Base-by-base conservation (phyloP, 345 rosid genomes). In the Heritiera littoralis region DNA sequence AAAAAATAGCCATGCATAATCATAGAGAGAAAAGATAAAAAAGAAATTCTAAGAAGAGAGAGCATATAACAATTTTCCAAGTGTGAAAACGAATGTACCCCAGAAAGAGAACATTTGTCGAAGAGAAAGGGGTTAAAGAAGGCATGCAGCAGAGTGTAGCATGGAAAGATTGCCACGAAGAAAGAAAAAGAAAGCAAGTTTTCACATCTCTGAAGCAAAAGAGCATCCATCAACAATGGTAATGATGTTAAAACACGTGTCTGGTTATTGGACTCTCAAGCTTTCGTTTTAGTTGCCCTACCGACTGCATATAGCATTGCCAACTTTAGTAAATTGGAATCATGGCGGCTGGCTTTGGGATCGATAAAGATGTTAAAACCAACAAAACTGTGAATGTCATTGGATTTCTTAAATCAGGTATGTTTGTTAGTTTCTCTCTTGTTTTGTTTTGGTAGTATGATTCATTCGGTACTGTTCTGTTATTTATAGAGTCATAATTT, bases 171-270 rank as follows among this genome's bases (percentile, higher is more conserved):
- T 35, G 76, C 17, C 76, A 72, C 64, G 76, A 35, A 0, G 76
- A 72, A 72, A 72, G 61, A 30, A 28, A 23, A 7, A 5, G n/a
- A 52, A 46, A 32, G 17, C 28, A 35, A 52, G 48, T 49, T 72
- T 54, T 72, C 76, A 35, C 76, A 35, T 72, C 17, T 54, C 48
- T 72, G 40, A 14, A 71, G 75, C 75, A 64, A 64, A 7, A 58
- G 1, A 58, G 30, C 2, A 63, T 15, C 40, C 9, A 20, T 2
- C 5, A 60, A 45, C 60, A 17, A 9, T 15, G 63, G 46, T 0
- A 52, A 54, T 54, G 76, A 72, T 72, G 64, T 54, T 5, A 12
- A 10, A 54, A 38, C 28, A 32, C 17, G 30, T 54, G 64, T 72
- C 9, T 18, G 9, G 17, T 35, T 54, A 12, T 32, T 54, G 63